Evolutionary conservation across 1,139 yeast species (phyloP), one percentile per base, ranked within the genome.

Genomic region (Kluyveromyces marxianus): DNA sequence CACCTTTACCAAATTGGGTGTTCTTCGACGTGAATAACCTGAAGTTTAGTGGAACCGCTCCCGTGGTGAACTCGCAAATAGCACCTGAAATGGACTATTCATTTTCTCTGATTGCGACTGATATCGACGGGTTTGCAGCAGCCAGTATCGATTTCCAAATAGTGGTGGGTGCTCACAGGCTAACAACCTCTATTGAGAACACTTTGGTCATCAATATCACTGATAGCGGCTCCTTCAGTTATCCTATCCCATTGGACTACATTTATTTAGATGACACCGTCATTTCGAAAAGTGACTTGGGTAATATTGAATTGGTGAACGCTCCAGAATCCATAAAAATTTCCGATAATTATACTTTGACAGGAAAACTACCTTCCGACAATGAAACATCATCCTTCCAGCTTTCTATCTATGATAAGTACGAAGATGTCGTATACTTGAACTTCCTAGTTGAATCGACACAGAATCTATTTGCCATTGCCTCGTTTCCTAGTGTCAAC

Each of bases 1-100:
- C 96, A 1, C 94, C 98, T 1, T 72, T 92, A 45, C 98, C 99
- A 27, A 82, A 78, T 57, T 92, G 98, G 98, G 69, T 89, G 45
- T 64, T 67, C 47, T 92, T 90, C 60, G 79, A 86, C 59, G 62
- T 81, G 7, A 68, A 71, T 37, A 71, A 69, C 45, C 67, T 86
- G 51, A 74, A 84, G n/a, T 90, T 89, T 62, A 72, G 79, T 36
- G 99, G 99, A 36, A 81, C 82, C 1, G 92, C 96, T 0, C 99
- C 99, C 3, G 70, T 83, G 6, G 87, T 86, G 30, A 83, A 85
- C 54, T 85, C 96, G 2, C 73, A 76, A 8, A 81, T 86, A 56
- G 98, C 98, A 1, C 97, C 97, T 8, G 87, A 95, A 31, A 73
- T 79, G 56, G 70, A 72, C 43, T 92, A 80, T 61, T 76, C 78